Percentiles rank a stretch among this genome's conserved stretches.
phyloP scores from a whole-genome alignment of 805 yeast species.

The Groenewaldozyma tartarivorans region DNA sequence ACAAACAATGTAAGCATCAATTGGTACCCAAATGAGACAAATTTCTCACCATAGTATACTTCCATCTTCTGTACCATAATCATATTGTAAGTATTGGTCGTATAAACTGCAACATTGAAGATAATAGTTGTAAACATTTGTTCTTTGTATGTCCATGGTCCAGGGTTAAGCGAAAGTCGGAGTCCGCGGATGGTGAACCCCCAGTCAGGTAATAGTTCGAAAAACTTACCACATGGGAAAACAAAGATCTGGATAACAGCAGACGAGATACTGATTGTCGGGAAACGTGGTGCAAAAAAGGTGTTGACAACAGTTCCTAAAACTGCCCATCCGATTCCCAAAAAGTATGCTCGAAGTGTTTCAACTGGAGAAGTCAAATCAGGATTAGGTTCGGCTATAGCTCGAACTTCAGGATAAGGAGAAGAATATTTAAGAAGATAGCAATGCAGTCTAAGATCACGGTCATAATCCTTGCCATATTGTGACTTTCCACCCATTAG shows the following conservation, averaged over 20 bases:
- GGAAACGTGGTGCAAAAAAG: conserved; percentile 47
- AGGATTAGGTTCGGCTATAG: conserved; percentile 44
- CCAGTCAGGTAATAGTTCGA: conserved; percentile 39
- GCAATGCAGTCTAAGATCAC: conserved; percentile 8
- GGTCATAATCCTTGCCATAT: conserved; percentile 8
- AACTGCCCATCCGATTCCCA: conserved; percentile 34
- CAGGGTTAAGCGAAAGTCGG: conserved; percentile 37
- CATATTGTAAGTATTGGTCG: conserved; percentile 13
- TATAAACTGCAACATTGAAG: conserved; percentile 29
- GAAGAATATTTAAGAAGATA: conserved; percentile 26
- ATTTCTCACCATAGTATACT: conserved; percentile 22
- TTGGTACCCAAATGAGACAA: conserved; percentile 36
- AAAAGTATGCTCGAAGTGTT: conserved; percentile 38
- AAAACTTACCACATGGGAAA: conserved; percentile 46
- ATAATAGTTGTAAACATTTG: conserved; percentile 48
- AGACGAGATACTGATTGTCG: conserved; percentile 36
- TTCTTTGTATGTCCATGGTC: conserved; percentile 54
- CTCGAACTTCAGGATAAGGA: conserved; percentile 51
- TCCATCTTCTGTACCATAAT: conserved; percentile 25
- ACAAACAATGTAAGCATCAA: conserved; percentile 38
- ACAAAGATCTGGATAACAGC: conserved; percentile 36
- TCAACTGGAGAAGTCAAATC: conserved; percentile 37
- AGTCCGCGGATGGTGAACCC: conserved; percentile 33
- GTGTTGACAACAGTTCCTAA: conserved; percentile 48
- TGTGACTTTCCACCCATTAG: conserved; percentile 6